Base-by-base conservation (phyloP, 139 green algal species). In the Astrephomene gubernaculifera region DNA sequence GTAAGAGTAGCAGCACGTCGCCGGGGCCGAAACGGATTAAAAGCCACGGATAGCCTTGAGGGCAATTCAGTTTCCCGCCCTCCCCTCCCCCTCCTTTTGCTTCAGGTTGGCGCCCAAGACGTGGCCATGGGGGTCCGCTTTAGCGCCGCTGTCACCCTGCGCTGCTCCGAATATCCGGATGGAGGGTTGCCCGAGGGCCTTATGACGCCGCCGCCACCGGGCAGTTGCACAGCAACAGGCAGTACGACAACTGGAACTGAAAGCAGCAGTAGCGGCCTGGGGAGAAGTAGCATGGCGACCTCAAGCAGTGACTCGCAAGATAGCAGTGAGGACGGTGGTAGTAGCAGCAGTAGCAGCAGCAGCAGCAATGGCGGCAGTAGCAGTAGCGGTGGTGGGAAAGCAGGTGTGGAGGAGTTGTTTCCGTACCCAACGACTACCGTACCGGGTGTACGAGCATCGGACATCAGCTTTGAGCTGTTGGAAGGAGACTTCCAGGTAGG, bases 111-210 rank as follows among this genome's bases (percentile, higher is more conserved):
- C 0, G 90, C 94, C 27, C 94, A 98, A 73, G 91, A 96, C 14
- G 82, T 98, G 35, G 93, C 93, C 5, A 82, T 98, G 74, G 96
- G 96, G 6, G 67, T 96, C 5, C 95, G 95, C 44, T 98, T 98
- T 80, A 82, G 85, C 38, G 96, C 96, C 10, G 87, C 80, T 2
- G 95, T 92, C 38, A 90, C 91, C 0, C 91, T 98, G 43, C 91
- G 97, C 52, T 95, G 96, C 81, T 79, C 89, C 22, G 92, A 96
- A 79, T 89, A 90, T 63, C 78, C 75, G 0, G n/a, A 74, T 7
- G 85, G 85, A 0, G 81, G 76, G 25, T 24, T 90, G 44, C 88
- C 88, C 0, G 68, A 61, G 25, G 14, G 24, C 0, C 60, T 88
- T 9, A 53, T 82, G 54, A 82, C 74, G 53, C 27, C n/a, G 27